These are phyloP conservation scores for Codiaeum variegatum DNA, from an alignment of 441 rosid species.

Conservation along the genomic window DNA sequence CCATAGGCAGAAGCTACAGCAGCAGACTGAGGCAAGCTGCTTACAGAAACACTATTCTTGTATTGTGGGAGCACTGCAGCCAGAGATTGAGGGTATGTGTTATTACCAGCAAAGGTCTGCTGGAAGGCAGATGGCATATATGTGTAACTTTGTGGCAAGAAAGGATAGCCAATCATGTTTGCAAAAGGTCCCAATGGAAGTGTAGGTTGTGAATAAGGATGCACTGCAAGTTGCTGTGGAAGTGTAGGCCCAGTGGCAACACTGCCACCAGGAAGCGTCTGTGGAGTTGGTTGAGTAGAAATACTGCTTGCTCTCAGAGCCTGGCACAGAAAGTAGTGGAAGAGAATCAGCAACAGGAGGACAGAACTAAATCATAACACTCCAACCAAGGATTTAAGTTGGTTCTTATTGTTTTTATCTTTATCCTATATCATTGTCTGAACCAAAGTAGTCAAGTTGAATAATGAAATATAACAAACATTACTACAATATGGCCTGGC, in stretches of 20 bases:
- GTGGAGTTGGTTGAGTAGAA: conserved; percentile 62
- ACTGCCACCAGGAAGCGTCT: conserved; percentile 51
- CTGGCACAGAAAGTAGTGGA: conserved; percentile 34
- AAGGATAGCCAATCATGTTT: conserved; percentile 85
- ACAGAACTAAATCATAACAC: background rate
- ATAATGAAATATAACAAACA: background rate
- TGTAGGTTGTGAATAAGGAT: conserved; percentile 84
- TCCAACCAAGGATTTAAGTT: background rate
- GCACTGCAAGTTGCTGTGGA: conserved; percentile 89
- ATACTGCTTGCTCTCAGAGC: conserved; percentile 56
- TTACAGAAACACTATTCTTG: conserved; percentile 68
- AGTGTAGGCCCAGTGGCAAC: conserved; percentile 76
- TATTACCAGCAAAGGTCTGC: conserved; percentile 81
- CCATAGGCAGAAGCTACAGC: conserved; percentile 83
- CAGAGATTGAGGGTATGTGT: conserved; percentile 79
- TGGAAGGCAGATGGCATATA: conserved; percentile 93
- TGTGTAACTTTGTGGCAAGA: conserved; percentile 85
- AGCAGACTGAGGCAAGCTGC: conserved; percentile 86
- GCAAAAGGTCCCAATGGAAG: conserved; percentile 81
- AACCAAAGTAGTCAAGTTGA: background rate
- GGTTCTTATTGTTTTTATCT: background rate
- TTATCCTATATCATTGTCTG: background rate
- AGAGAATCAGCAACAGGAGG: conserved; percentile 6
- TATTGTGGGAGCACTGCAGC: conserved; percentile 87
- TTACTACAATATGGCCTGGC: background rate